Evolutionary conservation across 345 rosid genomes (phyloP).

Genomic region (Eucalyptus tenuipes): DNA sequence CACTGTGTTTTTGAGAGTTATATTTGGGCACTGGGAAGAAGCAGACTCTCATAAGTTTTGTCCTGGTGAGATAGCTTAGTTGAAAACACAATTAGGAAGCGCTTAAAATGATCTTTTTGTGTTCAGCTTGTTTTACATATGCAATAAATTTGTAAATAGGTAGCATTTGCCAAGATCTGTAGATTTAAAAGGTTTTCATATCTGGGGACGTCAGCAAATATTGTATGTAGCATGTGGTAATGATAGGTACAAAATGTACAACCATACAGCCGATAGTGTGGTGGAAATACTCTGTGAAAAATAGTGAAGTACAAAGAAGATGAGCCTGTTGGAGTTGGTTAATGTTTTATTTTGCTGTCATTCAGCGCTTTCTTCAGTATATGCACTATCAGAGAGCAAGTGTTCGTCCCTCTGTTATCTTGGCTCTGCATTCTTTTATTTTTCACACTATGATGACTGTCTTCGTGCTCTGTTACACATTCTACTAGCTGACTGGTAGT

Average conservation of each 20-base stretch:
- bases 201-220: not conserved
- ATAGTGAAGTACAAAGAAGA: not conserved
- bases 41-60: not conserved
- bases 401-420: not conserved
- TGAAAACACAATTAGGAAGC: not conserved
- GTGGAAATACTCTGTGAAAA: not conserved
- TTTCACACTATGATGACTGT: not conserved
- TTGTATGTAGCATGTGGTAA: not conserved
- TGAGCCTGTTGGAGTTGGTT: not conserved
- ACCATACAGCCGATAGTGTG: not conserved
- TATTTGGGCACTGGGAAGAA: not conserved
- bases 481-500: not conserved
- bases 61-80: not conserved
- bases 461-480: not conserved
- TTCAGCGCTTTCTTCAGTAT: not conserved
- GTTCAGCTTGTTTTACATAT: not conserved
- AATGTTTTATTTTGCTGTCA: not conserved
- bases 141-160: not conserved
- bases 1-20: not conserved
- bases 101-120: not conserved
- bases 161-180: not conserved
- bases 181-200: not conserved
- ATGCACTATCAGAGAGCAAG: not conserved
- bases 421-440: not conserved
- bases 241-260: not conserved